Conservation (phyloP, 106 monocot genomes). For the Ottelia alismoides region DNA sequence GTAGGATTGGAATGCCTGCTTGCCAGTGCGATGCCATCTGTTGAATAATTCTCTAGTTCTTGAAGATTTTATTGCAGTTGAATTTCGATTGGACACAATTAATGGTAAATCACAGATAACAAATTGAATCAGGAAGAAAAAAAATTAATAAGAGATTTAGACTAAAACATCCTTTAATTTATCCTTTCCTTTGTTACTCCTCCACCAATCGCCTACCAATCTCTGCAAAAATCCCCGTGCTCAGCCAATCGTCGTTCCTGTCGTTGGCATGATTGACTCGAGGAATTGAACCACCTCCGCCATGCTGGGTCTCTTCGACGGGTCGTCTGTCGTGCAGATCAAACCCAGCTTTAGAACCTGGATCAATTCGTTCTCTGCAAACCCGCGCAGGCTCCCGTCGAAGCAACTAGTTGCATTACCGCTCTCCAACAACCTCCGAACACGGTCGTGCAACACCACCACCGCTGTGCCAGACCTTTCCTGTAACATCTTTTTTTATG, state of each 20-base stretch:
- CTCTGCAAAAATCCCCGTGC: no score
- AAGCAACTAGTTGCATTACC: slow-evolving; percentile 61
- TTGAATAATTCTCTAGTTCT: no score
- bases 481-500: slow-evolving; percentile 70
- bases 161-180: no score
- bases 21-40: no score
- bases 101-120: no score
- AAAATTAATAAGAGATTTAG: no score
- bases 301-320: slow-evolving; percentile 70
- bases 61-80: not conserved
- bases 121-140: no score
- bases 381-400: slow-evolving; percentile 44
- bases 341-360: slow-evolving; percentile 91
- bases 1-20: no score
- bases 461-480: slow-evolving; percentile 48
- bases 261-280: slow-evolving; percentile 50
- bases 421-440: slow-evolving; percentile 57
- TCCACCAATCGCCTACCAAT: no score
- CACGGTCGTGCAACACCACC: slow-evolving; percentile 52
- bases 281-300: slow-evolving; percentile 93
- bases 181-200: no score
- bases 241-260: not conserved
- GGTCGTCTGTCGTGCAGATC: slow-evolving; percentile 62
- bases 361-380: slow-evolving; percentile 61
- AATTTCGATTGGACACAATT: slow-evolving; percentile 8